Conservation (phyloP, 2,329 filamentous ascomycete genomes). For the Colletotrichum echinochloae region DNA sequence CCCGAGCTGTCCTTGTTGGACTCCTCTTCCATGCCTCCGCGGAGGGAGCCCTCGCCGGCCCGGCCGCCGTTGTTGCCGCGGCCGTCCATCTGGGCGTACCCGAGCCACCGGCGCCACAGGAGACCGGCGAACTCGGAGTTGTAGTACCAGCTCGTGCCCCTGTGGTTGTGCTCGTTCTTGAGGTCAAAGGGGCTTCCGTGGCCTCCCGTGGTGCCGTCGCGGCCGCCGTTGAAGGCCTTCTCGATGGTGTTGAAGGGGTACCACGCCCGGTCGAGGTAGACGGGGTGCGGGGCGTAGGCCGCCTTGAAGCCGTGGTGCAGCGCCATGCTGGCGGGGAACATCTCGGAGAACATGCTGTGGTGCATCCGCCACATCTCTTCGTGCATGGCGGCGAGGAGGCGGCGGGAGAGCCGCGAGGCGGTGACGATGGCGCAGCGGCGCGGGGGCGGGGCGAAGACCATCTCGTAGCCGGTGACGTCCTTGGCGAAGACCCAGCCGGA, state of each 20-base stretch:
- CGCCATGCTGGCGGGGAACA: slow-evolving; percentile 79
- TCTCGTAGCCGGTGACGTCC: slow-evolving; percentile 77
- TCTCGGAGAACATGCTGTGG: slow-evolving; percentile 82
- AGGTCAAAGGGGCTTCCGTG: slow-evolving; percentile 75
- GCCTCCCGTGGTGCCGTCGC: slow-evolving; percentile 74
- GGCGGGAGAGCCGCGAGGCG: slow-evolving; percentile 74
- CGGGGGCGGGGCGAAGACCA: slow-evolving; percentile 65
- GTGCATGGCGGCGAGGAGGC: slow-evolving; percentile 79
- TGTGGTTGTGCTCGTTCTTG: slow-evolving; percentile 84
- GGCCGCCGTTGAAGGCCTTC: slow-evolving; percentile 81
- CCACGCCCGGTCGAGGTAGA: slow-evolving; percentile 84
- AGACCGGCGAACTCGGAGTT: slow-evolving; percentile 81
- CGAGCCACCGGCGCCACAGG: slow-evolving; percentile 85
- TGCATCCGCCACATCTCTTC: slow-evolving; percentile 75
- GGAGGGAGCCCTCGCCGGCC: slow-evolving; percentile 59
- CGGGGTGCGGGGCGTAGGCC: slow-evolving; percentile 83
- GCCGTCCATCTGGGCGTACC: slow-evolving; percentile 66
- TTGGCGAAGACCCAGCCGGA: slow-evolving; percentile 80
- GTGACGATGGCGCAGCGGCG: slow-evolving; percentile 80
- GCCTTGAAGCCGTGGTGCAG: slow-evolving; percentile 84
- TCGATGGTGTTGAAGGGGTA: slow-evolving; percentile 74
- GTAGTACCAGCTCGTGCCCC: slow-evolving; percentile 87
- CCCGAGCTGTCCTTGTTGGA: slow-evolving; percentile 61
- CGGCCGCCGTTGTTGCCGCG: slow-evolving; percentile 62
- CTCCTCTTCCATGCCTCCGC: slow-evolving; percentile 66